Percentiles rank a stretch among this genome's conserved stretches.
Evolutionary conservation across 2,329 filamentous ascomycete genomes (phyloP).

Genomic region (Atkinsonella hypoxylon): DNA sequence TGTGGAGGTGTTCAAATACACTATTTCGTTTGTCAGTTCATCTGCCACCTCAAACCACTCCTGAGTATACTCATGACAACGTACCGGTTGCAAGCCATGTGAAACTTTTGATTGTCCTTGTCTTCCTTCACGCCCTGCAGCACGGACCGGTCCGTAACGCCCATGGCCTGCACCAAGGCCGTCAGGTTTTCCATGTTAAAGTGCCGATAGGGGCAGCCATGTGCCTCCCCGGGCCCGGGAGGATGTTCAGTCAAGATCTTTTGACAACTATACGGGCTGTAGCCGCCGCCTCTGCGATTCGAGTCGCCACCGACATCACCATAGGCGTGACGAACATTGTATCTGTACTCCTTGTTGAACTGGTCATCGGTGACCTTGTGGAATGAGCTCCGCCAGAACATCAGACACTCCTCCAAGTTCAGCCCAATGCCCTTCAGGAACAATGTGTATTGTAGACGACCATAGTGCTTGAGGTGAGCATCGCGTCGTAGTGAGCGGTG

Average conservation of each 20-base stretch:
- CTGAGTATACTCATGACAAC: slow-evolving; percentile 14
- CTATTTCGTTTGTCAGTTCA: slow-evolving; percentile 22
- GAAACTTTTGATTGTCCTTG: slow-evolving; percentile 76
- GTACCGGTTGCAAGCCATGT: slow-evolving; percentile 88
- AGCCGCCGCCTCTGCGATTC: slow-evolving; percentile 76
- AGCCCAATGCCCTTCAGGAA: slow-evolving; percentile 95
- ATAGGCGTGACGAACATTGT: slow-evolving; percentile 92
- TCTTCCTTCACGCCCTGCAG: slow-evolving; percentile 77
- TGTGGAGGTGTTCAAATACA: slow-evolving; percentile 84
- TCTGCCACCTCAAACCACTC: slow-evolving; percentile 1
- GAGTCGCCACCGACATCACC: slow-evolving; percentile 90
- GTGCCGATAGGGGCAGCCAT: slow-evolving; percentile 94
- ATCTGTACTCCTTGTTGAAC: slow-evolving; percentile 96
- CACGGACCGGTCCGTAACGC: slow-evolving; percentile 66
- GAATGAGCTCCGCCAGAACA: slow-evolving; percentile 87
- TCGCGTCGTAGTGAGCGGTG: slow-evolving; percentile 79
- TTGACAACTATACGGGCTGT: slow-evolving; percentile 86
- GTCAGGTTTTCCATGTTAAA: slow-evolving; percentile 82
- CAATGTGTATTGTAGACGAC: slow-evolving; percentile 85
- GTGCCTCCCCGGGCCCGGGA: slow-evolving; percentile 74
- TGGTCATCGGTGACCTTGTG: slow-evolving; percentile 80
- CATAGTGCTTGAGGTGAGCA: slow-evolving; percentile 84
- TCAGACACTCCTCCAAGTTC: slow-evolving; percentile 76
- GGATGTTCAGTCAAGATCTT: slow-evolving; percentile 86
- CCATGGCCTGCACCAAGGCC: slow-evolving; percentile 61